phyloP scores from a whole-genome alignment of 305 asterid genomes.

The Fraxinus greggii region DNA sequence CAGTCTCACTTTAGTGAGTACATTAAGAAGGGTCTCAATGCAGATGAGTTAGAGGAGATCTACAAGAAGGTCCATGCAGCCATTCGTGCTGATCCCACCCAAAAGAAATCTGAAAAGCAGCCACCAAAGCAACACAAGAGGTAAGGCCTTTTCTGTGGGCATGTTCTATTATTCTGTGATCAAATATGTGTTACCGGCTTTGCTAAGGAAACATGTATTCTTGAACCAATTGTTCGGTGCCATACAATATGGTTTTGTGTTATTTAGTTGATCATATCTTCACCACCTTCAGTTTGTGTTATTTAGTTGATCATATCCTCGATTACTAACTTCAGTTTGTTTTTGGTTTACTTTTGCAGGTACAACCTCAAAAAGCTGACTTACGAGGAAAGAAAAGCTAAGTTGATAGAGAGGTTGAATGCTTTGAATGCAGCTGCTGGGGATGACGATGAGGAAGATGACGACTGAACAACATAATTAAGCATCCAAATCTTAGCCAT shows the following conservation, averaged over 20 bases:
- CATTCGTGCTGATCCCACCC: conserved; percentile 54
- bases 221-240: not conserved
- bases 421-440: conserved; percentile 45
- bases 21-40: conserved; percentile 40
- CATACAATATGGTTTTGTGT: not conserved
- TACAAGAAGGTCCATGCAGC: conserved; percentile 76
- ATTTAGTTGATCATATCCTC: not conserved
- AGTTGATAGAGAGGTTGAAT: conserved; percentile 47
- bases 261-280: not conserved
- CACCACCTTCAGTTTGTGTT: not conserved
- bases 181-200: not conserved
- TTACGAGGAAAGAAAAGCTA: conserved; percentile 42
- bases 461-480: conserved; percentile 38
- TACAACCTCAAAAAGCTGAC: conserved; percentile 50
- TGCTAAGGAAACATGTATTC: not conserved
- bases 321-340: not conserved
- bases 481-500: conserved; percentile 1
- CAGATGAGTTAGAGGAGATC: conserved; percentile 47
- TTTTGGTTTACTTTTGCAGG: conserved; percentile 23
- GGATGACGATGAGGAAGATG: conserved; percentile 28
- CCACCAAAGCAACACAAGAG: conserved; percentile 64
- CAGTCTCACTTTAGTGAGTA: conserved; percentile 53
- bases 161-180: not conserved
- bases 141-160: conserved; percentile 17
- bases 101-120: conserved; percentile 48